phyloP scores from a whole-genome alignment of 2,329 filamentous ascomycete genomes.

The Microdochium bolleyi region DNA sequence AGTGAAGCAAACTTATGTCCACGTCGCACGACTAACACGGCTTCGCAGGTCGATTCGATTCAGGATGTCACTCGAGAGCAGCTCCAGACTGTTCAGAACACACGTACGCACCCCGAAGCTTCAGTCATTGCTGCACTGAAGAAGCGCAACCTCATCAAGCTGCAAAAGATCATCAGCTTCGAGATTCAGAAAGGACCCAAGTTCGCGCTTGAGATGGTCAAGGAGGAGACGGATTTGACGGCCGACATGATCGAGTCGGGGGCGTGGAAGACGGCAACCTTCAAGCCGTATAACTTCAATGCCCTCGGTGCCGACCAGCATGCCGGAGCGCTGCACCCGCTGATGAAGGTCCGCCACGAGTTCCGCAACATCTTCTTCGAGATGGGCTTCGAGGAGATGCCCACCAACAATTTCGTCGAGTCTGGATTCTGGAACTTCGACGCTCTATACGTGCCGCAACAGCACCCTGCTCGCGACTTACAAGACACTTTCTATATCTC shows the following conservation, averaged over 20 bases:
- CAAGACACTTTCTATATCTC: conserved; percentile 99
- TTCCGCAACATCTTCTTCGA: conserved; percentile 99
- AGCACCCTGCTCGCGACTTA: conserved; percentile 93
- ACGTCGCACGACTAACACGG: conserved; percentile 2
- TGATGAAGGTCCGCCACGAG: conserved; percentile 93
- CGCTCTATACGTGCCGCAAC: conserved; percentile 90
- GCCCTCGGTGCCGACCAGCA: conserved; percentile 53
- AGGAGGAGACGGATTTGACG: conserved; percentile 93
- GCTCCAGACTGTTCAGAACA: conserved; percentile 64
- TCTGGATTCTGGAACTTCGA: conserved; percentile 99
- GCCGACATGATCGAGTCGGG: conserved; percentile 84
- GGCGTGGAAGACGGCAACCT: conserved; percentile 84
- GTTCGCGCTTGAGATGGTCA: conserved; percentile 79
- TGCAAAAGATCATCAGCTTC: conserved; percentile 81
- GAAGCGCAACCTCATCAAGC: conserved; percentile 82
- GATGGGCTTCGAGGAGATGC: conserved; percentile 98
- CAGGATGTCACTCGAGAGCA: conserved; percentile 71
- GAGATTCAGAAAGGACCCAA: conserved; percentile 77
- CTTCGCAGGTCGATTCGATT: conserved; percentile 57
- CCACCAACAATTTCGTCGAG: conserved; percentile 87
- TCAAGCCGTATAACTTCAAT: conserved; percentile 62
- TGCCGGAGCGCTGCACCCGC: conserved; percentile 54
- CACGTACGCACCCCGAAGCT: conserved; percentile 59
- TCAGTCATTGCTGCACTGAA: conserved; percentile 76
- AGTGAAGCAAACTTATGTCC: background rate